Evolutionary conservation across 2,329 filamentous ascomycete genomes (phyloP).

Genomic region (Neopestalotiopsis clavispora): DNA sequence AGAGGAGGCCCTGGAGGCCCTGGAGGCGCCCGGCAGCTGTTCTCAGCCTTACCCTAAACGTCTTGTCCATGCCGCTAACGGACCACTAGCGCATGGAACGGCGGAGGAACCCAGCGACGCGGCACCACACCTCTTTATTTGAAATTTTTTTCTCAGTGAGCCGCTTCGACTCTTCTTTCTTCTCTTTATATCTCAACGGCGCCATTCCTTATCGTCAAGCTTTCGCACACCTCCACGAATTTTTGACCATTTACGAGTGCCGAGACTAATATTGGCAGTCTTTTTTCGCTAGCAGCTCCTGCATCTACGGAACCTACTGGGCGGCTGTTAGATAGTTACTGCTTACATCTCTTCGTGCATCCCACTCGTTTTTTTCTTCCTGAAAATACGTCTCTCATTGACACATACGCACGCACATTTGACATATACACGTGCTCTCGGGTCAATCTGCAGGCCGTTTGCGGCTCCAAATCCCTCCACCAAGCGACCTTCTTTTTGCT

Average conservation of each 20-base stretch:
- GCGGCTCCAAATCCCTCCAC: neutral
- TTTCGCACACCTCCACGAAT: constrained; percentile 67
- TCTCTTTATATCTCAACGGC: constrained; percentile 55
- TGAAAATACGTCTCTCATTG: neutral
- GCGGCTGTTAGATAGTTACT: constrained; percentile 97
- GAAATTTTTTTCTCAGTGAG: constrained; percentile 32
- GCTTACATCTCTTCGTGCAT: constrained; percentile 66
- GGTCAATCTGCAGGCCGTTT: neutral
- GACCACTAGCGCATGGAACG: constrained; percentile 12
- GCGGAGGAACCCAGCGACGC: neutral
- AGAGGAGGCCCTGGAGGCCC: neutral
- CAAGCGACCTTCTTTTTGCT: neutral
- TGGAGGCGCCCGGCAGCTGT: neutral
- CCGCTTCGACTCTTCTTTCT: constrained; percentile 31
- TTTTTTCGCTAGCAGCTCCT: constrained; percentile 98
- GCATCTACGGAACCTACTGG: constrained; percentile 67
- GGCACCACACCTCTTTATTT: neutral
- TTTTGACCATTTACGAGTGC: constrained; percentile 93
- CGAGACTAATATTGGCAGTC: constrained; percentile 79
- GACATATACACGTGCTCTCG: neutral
- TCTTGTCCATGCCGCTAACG: neutral
- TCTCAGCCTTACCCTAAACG: constrained; percentile 3
- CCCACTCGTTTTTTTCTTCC: neutral
- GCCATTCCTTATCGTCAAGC: constrained; percentile 95
- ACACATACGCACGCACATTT: neutral